phyloP scores from a whole-genome alignment of 2,329 filamentous ascomycete species.

The Ascochyta fabae region DNA sequence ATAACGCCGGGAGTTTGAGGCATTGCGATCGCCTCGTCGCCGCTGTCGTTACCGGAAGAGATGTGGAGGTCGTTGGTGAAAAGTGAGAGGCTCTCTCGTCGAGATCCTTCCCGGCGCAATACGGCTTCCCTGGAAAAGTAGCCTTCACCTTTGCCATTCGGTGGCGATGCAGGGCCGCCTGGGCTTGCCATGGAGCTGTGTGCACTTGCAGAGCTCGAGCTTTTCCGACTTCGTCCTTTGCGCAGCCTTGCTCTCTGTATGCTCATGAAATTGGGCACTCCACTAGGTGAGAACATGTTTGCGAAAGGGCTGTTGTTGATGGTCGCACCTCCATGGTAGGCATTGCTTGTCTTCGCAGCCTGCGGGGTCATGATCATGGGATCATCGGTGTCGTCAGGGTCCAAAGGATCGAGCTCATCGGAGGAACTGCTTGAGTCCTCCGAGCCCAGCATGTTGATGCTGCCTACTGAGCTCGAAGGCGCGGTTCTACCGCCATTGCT shows the following conservation, averaged over 20 bases:
- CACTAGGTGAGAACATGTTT: constrained; percentile 68
- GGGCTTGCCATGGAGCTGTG: constrained; percentile 71
- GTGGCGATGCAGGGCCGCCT: constrained; percentile 79
- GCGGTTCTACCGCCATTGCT: constrained; percentile 57
- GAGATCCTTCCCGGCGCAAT: constrained; percentile 59
- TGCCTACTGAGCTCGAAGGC: constrained; percentile 78
- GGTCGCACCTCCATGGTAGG: constrained; percentile 45
- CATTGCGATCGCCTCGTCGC: constrained; percentile 65
- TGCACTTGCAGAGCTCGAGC: constrained; percentile 72
- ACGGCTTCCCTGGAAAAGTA: constrained; percentile 62
- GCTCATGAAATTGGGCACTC: constrained; percentile 78
- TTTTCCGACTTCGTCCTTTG: constrained; percentile 67
- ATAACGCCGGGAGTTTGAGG: constrained; percentile 74
- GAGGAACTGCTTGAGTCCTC: constrained; percentile 77
- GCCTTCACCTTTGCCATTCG: constrained; percentile 61
- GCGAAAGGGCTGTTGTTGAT: constrained; percentile 67
- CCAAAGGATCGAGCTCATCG: constrained; percentile 60
- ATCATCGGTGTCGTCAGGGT: constrained; percentile 63
- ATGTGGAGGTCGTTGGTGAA: constrained; percentile 89
- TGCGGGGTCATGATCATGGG: constrained; percentile 84
- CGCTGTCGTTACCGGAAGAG: constrained; percentile 77
- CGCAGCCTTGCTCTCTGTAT: constrained; percentile 70
- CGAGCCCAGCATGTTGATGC: constrained; percentile 77
- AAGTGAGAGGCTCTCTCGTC: constrained; percentile 88
- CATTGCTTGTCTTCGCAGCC: constrained; percentile 64